phyloP scores from a whole-genome alignment of 2,329 filamentous ascomycete genomes.

The Paecilomyces sp. region DNA sequence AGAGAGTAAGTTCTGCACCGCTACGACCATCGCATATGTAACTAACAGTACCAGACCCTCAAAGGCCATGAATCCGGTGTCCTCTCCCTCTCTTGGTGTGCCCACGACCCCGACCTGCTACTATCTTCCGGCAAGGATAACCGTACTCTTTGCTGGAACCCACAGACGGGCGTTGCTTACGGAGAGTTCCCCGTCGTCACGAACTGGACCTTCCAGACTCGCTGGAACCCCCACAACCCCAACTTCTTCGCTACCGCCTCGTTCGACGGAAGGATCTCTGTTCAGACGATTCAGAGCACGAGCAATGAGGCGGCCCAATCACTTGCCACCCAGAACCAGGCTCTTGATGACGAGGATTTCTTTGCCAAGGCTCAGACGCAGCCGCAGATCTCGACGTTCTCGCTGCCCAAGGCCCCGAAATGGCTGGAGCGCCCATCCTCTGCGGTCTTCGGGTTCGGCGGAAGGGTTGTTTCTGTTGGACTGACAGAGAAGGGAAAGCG shows the following conservation, averaged over 20 bases:
- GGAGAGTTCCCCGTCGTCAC: slow-evolving; percentile 95
- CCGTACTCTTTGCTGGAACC: slow-evolving; percentile 91
- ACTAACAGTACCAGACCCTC: slow-evolving; percentile 51
- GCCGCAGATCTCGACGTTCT: slow-evolving; percentile 84
- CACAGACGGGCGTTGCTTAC: slow-evolving; percentile 76
- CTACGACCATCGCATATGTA: neutral
- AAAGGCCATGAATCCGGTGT: slow-evolving; percentile 93
- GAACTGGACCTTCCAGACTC: slow-evolving; percentile 98
- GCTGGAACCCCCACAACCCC: slow-evolving; percentile 90
- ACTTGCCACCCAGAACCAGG: slow-evolving; percentile 56
- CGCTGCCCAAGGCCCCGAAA: slow-evolving; percentile 73
- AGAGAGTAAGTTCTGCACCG: slow-evolving; percentile 42
- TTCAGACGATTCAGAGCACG: slow-evolving; percentile 92
- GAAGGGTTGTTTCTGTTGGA: slow-evolving; percentile 74
- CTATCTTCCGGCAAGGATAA: slow-evolving; percentile 97
- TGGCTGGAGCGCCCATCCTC: slow-evolving; percentile 84
- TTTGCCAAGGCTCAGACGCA: slow-evolving; percentile 90
- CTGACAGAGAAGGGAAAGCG: slow-evolving; percentile 55
- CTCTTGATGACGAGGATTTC: slow-evolving; percentile 87
- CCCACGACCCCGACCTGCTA: slow-evolving; percentile 79
- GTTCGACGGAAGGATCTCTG: slow-evolving; percentile 90
- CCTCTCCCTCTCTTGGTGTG: slow-evolving; percentile 90
- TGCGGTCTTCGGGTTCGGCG: slow-evolving; percentile 90
- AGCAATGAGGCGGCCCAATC: slow-evolving; percentile 63
- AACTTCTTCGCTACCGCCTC: slow-evolving; percentile 89